These are phyloP conservation scores for Suhomyces terraborum DNA, from an alignment of 1,139 yeast genomes.

Conservation along the genomic window DNA sequence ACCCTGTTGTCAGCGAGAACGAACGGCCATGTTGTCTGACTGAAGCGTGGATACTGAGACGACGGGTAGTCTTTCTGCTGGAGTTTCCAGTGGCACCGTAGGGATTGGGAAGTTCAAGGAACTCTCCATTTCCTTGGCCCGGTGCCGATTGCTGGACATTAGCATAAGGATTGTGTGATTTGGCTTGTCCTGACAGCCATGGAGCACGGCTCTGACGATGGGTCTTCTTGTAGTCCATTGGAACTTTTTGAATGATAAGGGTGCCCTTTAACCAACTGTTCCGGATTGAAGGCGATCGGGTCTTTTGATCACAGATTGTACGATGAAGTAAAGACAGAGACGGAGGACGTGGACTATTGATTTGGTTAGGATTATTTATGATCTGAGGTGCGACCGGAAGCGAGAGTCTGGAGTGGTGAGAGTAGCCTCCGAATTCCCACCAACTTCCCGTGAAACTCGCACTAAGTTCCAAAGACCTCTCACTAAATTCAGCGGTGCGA, in stretches of 20 bases:
- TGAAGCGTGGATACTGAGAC: conserved; percentile 48
- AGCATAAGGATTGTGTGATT: conserved; percentile 40
- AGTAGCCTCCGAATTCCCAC: too few species aligned
- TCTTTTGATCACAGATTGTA: neutral
- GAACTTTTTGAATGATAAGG: neutral
- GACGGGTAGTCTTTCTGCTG: conserved; percentile 33
- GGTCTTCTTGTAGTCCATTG: conserved; percentile 34
- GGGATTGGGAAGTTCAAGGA: conserved; percentile 19
- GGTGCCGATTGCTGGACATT: conserved; percentile 23
- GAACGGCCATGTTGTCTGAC: conserved; percentile 38
- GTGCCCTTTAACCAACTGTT: neutral
- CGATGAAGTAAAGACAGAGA: too few species aligned
- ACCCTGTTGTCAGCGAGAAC: conserved; percentile 25
- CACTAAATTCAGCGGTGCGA: too few species aligned
- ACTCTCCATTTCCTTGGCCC: conserved; percentile 1
- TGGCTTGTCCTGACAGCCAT: conserved; percentile 34
- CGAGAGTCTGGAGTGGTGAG: too few species aligned
- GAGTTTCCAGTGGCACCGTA: conserved; percentile 18
- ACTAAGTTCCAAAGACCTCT: too few species aligned
- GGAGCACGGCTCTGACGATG: conserved; percentile 50
- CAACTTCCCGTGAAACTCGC: too few species aligned
- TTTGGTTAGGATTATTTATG: too few species aligned
- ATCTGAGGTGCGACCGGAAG: too few species aligned
- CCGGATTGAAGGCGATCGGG: too few species aligned
- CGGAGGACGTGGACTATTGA: too few species aligned